phyloP scores from a whole-genome alignment of 495 filamentous ascomycete species.

The Penicillium crystallinum region DNA sequence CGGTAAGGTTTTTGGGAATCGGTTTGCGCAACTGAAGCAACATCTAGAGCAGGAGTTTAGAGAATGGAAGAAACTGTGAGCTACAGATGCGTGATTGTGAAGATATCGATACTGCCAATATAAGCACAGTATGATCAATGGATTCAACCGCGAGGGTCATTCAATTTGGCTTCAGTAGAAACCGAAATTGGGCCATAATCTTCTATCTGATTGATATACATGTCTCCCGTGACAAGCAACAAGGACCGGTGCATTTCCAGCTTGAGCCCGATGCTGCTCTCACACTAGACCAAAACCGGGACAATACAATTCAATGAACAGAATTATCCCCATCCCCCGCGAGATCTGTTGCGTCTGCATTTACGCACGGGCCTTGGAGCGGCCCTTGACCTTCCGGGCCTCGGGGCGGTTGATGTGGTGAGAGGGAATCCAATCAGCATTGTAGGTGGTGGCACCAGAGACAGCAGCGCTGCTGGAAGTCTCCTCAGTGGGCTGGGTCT shows the following conservation, averaged over 20 bases:
- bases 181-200: constrained; percentile 5
- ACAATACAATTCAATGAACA: neutral
- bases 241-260: constrained; percentile 29
- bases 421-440: constrained; percentile 93
- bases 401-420: constrained; percentile 85
- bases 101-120: constrained; percentile 9
- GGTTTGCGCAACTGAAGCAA: constrained; percentile 66
- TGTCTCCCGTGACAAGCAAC: constrained; percentile 14
- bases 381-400: constrained; percentile 73
- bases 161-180: constrained; percentile 1
- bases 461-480: constrained; percentile 64
- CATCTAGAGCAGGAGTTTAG: constrained; percentile 81
- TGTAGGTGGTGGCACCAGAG: constrained; percentile 69
- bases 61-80: constrained; percentile 67
- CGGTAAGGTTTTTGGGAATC: constrained; percentile 63
- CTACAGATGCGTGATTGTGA: neutral
- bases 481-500: constrained; percentile 56
- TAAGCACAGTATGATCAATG: constrained; percentile 7
- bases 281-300: neutral
- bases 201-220: constrained; percentile 31
- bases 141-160: constrained; percentile 2
- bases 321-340: neutral
- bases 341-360: constrained; percentile 7
- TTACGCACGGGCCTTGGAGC: constrained; percentile 50
- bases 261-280: neutral